Evolutionary conservation across 768 basidiomycete species (phyloP).

Genomic region (Ramaria sp.): DNA sequence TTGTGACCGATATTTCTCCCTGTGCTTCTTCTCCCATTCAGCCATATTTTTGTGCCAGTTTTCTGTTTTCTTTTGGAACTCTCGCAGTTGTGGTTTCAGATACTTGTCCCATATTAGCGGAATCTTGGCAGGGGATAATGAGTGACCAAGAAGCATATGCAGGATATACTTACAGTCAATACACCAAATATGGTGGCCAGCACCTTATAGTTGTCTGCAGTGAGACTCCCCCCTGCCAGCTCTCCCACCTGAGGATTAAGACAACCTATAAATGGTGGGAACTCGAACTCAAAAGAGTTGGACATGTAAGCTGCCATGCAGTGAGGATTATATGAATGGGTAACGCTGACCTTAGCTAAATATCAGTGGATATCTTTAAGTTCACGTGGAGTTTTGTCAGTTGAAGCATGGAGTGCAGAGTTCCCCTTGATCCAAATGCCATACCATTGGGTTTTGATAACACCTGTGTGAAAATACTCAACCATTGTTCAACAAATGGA

Average conservation of each 20-base stretch:
- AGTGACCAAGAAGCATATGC: too few species aligned
- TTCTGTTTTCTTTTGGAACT: too few species aligned
- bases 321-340: too few species aligned
- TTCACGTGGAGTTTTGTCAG: background rate
- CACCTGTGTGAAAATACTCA: slow-evolving; percentile 5
- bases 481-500: too few species aligned
- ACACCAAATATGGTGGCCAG: background rate
- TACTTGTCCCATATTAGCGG: too few species aligned
- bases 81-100: too few species aligned
- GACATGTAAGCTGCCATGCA: too few species aligned
- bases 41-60: too few species aligned
- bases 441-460: slow-evolving; percentile 12
- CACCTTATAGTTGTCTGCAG: background rate
- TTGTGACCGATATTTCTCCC: too few species aligned
- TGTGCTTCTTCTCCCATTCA: too few species aligned
- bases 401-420: background rate
- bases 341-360: background rate
- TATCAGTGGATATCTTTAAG: slow-evolving; percentile 1
- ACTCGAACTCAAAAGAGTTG: too few species aligned
- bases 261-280: background rate
- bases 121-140: too few species aligned
- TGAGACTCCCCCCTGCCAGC: background rate
- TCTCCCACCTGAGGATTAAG: background rate
- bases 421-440: slow-evolving; percentile 8
- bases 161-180: background rate